Conservation (phyloP, 108 stramenopile species). For the Fragilaria radians region DNA sequence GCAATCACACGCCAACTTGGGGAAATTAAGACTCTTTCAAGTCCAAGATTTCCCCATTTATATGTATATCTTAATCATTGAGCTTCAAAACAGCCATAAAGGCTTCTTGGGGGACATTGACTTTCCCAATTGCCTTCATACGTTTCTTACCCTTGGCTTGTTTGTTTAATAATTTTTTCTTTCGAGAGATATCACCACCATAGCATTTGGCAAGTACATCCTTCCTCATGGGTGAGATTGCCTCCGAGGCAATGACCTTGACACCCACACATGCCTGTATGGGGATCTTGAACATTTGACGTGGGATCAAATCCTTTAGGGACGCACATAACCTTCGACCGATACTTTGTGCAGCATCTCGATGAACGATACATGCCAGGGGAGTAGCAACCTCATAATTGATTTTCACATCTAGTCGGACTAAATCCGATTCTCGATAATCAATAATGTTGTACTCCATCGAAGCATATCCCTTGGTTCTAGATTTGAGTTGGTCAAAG, state of each 20-base stretch:
- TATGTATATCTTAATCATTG: constrained; percentile 14
- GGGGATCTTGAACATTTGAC: constrained; percentile 99
- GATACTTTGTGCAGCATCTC: constrained; percentile 79
- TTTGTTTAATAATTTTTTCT: constrained; percentile 98
- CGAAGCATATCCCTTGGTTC: constrained; percentile 96
- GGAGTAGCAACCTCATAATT: constrained; percentile 93
- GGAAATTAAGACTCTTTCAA: no score
- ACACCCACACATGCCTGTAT: constrained; percentile 93
- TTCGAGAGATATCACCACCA: constrained; percentile 97
- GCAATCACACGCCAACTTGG: no score
- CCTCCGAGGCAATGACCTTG: constrained; percentile 83
- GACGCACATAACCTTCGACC: constrained; percentile 74
- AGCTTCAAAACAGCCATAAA: constrained; percentile 95
- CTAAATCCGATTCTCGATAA: constrained; percentile 84
- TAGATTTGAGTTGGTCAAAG: constrained; percentile 94
- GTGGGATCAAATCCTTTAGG: constrained; percentile 92
- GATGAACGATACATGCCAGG: constrained; percentile 90
- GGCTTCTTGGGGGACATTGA: constrained; percentile 97
- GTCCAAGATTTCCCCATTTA: no score
- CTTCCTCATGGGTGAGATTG: constrained; percentile 95
- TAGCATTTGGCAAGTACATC: constrained; percentile 98
- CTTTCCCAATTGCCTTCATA: constrained; percentile 98
- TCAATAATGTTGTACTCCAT: constrained; percentile 95
- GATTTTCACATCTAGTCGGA: constrained; percentile 94
- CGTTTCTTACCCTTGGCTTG: constrained; percentile 98